A percentile compares a stretch with the other conserved stretches of the same genome.
phyloP scores from a whole-genome alignment of 225 moss, liverwort and hornwort genomes.

The Lunularia cruciata region DNA sequence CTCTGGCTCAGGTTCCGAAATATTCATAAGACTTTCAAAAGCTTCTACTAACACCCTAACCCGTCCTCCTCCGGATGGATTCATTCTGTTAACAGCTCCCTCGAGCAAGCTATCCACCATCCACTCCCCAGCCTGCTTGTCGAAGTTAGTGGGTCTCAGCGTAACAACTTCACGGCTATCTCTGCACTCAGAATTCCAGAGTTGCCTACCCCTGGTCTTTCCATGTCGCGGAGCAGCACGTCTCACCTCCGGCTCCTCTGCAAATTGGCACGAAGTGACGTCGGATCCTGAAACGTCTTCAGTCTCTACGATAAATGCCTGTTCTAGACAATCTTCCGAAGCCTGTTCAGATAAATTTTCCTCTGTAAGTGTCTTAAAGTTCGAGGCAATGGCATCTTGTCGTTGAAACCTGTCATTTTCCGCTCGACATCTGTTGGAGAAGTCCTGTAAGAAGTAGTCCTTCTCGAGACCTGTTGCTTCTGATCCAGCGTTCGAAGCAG shows the following conservation, averaged over 20 bases:
- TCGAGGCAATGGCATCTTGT: neutral
- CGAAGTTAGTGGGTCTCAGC: slow-evolving; percentile 51
- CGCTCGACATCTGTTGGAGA: neutral
- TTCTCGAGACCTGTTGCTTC: neutral
- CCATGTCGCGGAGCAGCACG: slow-evolving; percentile 24
- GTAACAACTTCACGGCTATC: slow-evolving; percentile 49
- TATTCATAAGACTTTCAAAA: slow-evolving; percentile 67
- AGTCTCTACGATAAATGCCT: neutral
- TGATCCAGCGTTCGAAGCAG: slow-evolving; percentile 2
- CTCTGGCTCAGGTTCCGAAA: slow-evolving; percentile 46
- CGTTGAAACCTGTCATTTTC: neutral
- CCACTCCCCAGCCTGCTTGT: slow-evolving; percentile 72
- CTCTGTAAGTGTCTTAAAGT: neutral
- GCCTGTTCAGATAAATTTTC: neutral
- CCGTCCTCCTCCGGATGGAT: slow-evolving; percentile 55
- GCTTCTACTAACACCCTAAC: slow-evolving; percentile 80
- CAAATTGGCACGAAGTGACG: neutral
- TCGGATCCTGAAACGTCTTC: neutral
- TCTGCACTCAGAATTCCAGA: slow-evolving; percentile 44
- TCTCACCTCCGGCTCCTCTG: slow-evolving; percentile 13
- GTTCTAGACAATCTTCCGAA: neutral
- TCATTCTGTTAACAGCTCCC: slow-evolving; percentile 57
- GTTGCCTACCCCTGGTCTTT: slow-evolving; percentile 38
- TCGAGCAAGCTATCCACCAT: slow-evolving; percentile 73
- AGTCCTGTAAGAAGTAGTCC: neutral